Evolutionary conservation across 108 stramenopile genomes (phyloP).

Genomic region (Stephanodiscus triporus): DNA sequence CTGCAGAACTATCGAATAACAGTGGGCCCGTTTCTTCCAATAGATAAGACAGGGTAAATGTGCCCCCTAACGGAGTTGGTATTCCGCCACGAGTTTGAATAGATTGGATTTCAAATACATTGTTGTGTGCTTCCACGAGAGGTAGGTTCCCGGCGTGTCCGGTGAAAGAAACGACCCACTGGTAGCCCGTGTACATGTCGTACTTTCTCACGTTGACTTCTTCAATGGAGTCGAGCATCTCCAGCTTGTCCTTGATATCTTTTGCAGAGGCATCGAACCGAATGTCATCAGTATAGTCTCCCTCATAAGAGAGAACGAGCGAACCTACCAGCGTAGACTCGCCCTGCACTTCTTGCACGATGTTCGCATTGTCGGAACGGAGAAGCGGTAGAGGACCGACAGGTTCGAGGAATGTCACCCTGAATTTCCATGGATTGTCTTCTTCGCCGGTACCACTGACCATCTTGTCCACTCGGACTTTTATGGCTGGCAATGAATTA

Average conservation of each 20-base stretch:
- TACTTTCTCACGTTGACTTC: slow-evolving; percentile 54
- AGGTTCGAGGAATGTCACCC: slow-evolving; percentile 67
- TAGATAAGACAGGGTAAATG: slow-evolving; percentile 63
- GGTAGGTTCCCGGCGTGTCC: slow-evolving; percentile 76
- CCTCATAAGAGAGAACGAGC: slow-evolving; percentile 70
- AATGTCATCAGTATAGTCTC: slow-evolving; percentile 61
- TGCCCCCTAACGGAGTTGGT: slow-evolving; percentile 80
- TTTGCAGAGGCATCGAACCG: slow-evolving; percentile 68
- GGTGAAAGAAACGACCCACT: slow-evolving; percentile 82
- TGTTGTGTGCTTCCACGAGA: slow-evolving; percentile 50
- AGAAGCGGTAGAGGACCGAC: slow-evolving; percentile 66
- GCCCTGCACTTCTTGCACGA: slow-evolving; percentile 53
- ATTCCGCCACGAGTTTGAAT: slow-evolving; percentile 67
- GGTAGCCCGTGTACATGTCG: slow-evolving; percentile 58
- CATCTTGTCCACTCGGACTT: slow-evolving; percentile 23
- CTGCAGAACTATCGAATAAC: slow-evolving; percentile 65
- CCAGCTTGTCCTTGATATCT: slow-evolving; percentile 58
- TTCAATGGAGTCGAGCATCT: slow-evolving; percentile 51
- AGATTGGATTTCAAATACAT: slow-evolving; percentile 61
- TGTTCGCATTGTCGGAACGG: slow-evolving; percentile 34
- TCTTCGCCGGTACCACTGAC: slow-evolving; percentile 17
- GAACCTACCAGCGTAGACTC: slow-evolving; percentile 64
- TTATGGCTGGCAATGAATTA: slow-evolving; percentile 28
- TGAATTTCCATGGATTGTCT: slow-evolving; percentile 31
- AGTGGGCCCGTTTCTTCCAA: slow-evolving; percentile 50